Percentiles rank a stretch among this genome's conserved stretches.
phyloP scores from a whole-genome alignment of 306 rosid species.

The Spatholobus suberectus region DNA sequence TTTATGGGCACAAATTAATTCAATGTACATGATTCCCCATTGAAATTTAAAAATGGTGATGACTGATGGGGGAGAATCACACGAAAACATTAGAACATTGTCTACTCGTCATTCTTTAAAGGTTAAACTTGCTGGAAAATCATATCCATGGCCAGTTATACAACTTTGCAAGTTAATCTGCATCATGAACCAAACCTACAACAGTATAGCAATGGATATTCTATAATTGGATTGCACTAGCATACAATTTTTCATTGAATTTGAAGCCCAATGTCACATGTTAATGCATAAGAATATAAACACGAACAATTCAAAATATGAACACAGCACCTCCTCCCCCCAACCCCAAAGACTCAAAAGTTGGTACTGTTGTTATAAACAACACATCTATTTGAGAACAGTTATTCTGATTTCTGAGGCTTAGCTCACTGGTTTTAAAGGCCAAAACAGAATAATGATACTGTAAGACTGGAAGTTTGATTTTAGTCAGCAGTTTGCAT shows the following conservation, averaged over 20 bases:
- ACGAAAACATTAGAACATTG: not conserved
- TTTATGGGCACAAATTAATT: slow-evolving; percentile 1
- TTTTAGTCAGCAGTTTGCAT: not conserved
- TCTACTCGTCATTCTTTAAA: not conserved
- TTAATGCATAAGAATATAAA: slow-evolving; percentile 20
- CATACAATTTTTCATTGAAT: slow-evolving; percentile 4
- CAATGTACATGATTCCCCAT: not conserved
- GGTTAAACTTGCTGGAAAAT: slow-evolving; percentile 26
- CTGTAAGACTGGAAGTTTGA: not conserved
- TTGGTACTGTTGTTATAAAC: not conserved
- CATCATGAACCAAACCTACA: not conserved
- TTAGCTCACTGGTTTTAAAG: slow-evolving; percentile 15
- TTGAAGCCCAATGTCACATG: slow-evolving; percentile 15
- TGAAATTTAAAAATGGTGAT: slow-evolving; percentile 20
- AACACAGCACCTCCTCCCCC: not conserved
- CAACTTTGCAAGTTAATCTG: slow-evolving; percentile 26
- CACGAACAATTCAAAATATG: not conserved
- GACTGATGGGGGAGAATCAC: not conserved
- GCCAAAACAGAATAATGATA: slow-evolving; percentile 1
- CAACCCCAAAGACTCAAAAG: not conserved
- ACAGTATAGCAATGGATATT: slow-evolving; percentile 23
- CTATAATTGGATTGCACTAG: slow-evolving; percentile 8
- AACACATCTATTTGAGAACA: slow-evolving; percentile 1
- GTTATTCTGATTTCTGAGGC: not conserved
- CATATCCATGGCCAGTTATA: slow-evolving; percentile 10